phyloP scores from a whole-genome alignment of 768 basidiomycete species.

The Psilocybe azurescens region DNA sequence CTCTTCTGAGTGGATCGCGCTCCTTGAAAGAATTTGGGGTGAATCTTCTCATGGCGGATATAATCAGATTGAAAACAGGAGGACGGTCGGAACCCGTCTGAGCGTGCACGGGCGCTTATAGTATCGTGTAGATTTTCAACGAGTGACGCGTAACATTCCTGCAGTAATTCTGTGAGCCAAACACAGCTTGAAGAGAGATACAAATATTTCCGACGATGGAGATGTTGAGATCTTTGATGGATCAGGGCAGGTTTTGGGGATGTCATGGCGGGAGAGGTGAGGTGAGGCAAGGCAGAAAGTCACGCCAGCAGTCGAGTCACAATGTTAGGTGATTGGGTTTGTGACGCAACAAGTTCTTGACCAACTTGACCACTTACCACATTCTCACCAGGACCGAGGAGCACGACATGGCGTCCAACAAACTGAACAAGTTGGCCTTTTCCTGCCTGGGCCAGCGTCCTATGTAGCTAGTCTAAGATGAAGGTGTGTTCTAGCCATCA shows the following conservation, averaged over 20 bases:
- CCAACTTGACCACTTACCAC: neutral
- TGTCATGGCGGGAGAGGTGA: conserved; percentile 16
- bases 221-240: conserved; percentile 80
- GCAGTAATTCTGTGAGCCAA: conserved; percentile 2
- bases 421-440: conserved; percentile 87
- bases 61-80: too few relatives aligned
- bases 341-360: too few relatives aligned
- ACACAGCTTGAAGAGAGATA: neutral
- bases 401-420: conserved; percentile 44
- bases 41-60: too few relatives aligned
- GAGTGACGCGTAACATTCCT: conserved; percentile 94
- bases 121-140: conserved; percentile 86
- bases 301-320: too few relatives aligned
- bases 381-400: neutral
- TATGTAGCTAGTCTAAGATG: conserved; percentile 99
- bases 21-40: too few relatives aligned
- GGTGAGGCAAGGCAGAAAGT: too few relatives aligned
- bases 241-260: conserved; percentile 88
- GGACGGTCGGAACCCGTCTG: too few relatives aligned
- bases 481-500: conserved; percentile 60
- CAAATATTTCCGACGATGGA: conserved; percentile 81
- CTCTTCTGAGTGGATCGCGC: too few relatives aligned
- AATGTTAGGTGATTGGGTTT: too few relatives aligned
- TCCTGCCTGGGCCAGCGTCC: conserved; percentile 93
- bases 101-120: too few relatives aligned